Conservation (phyloP, 345 rosid species). For the Dimocarpus longan region DNA sequence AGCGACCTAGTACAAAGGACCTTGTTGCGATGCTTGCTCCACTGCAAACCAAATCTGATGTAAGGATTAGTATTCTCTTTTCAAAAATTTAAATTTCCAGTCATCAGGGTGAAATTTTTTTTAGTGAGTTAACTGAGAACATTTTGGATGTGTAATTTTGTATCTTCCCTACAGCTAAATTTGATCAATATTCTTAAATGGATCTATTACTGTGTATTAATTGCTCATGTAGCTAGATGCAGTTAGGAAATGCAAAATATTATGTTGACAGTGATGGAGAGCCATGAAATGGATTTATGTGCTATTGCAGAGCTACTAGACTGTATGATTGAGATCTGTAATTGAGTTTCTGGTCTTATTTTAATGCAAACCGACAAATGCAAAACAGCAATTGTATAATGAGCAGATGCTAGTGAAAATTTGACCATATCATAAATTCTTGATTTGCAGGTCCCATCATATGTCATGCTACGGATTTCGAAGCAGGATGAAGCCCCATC, state of each 20-base stretch:
- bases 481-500: slow-evolving; percentile 52
- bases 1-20: slow-evolving; percentile 85
- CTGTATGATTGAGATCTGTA: background rate
- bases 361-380: background rate
- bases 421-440: slow-evolving; percentile 8
- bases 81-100: background rate
- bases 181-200: slow-evolving; percentile 2
- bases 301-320: background rate
- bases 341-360: background rate
- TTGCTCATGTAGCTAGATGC: slow-evolving; percentile 9
- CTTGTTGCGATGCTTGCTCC: slow-evolving; percentile 75
- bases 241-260: background rate
- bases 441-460: slow-evolving; percentile 74
- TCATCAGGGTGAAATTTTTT: background rate
- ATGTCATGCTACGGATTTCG: slow-evolving; percentile 80
- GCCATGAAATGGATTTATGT: background rate
- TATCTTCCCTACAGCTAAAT: background rate
- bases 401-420: background rate
- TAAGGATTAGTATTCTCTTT: slow-evolving; percentile 37
- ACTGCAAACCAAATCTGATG: slow-evolving; percentile 79
- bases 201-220: background rate
- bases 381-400: background rate
- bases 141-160: background rate
- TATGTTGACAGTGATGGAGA: background rate
- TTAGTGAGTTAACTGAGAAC: background rate